These are phyloP conservation scores for Cladobotryum protrusum DNA, from an alignment of 2,329 filamentous ascomycete genomes.

Conservation along the genomic window DNA sequence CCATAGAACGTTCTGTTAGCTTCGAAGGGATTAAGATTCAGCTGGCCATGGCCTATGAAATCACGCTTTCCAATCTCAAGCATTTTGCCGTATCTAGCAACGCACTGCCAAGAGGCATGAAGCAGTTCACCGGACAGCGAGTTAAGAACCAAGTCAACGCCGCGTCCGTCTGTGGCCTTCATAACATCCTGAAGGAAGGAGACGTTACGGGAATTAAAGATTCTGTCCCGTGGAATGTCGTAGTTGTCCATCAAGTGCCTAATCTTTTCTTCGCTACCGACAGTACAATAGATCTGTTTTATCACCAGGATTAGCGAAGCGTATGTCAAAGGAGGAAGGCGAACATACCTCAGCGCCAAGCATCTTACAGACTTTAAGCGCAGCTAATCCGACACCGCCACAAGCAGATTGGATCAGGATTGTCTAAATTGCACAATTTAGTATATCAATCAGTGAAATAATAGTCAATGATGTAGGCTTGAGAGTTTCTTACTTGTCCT, in stretches of 20 bases:
- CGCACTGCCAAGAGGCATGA: slow-evolving; percentile 36
- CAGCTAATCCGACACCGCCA: slow-evolving; percentile 6
- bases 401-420: slow-evolving; percentile 6
- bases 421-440: not conserved
- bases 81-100: slow-evolving; percentile 39
- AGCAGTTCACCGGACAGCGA: slow-evolving; percentile 35
- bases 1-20: slow-evolving; percentile 27
- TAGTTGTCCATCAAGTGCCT: slow-evolving; percentile 25
- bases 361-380: slow-evolving; percentile 4
- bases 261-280: slow-evolving; percentile 28
- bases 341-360: slow-evolving; percentile 18
- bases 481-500: slow-evolving; percentile 5
- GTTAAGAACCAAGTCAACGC: slow-evolving; percentile 36
- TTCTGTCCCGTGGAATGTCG: slow-evolving; percentile 24
- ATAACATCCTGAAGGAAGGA: slow-evolving; percentile 27
- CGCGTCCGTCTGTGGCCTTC: slow-evolving; percentile 20
- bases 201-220: slow-evolving; percentile 28
- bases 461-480: not conserved
- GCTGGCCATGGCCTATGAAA: slow-evolving; percentile 30
- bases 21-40: slow-evolving; percentile 41
- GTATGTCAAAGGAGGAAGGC: too few species aligned
- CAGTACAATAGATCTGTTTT: slow-evolving; percentile 20
- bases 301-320: too few species aligned
- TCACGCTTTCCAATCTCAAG: slow-evolving; percentile 42
- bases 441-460: not conserved